phyloP scores from a whole-genome alignment of 139 green algal genomes.

The Closterium sp. region DNA sequence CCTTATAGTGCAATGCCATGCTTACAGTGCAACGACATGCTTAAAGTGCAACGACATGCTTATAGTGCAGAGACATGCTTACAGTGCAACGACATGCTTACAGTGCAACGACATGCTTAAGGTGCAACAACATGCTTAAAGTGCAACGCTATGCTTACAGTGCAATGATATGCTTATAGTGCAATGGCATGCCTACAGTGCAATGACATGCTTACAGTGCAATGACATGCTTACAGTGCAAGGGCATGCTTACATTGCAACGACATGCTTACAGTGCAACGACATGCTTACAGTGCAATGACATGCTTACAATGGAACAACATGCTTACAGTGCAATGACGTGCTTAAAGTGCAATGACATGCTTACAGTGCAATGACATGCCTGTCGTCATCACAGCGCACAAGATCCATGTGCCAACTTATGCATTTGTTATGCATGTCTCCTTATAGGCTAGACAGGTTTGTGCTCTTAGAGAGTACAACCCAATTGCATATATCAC shows the following conservation, averaged over 20 bases:
- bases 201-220: neutral
- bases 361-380: neutral
- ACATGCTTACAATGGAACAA: neutral
- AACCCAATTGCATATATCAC: too few relatives aligned
- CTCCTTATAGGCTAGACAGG: too few relatives aligned
- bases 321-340: neutral
- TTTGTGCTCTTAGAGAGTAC: too few relatives aligned
- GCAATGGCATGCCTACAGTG: too few relatives aligned
- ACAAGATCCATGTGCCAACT: neutral
- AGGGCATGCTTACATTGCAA: neutral
- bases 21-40: neutral
- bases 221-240: neutral
- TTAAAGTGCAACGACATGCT: neutral
- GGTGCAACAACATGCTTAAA: too few relatives aligned
- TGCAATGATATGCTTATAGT: neutral
- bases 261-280: too few relatives aligned
- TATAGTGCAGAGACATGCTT: too few relatives aligned
- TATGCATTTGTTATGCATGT: neutral
- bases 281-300: neutral
- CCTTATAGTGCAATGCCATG: neutral
- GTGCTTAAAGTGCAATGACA: too few relatives aligned
- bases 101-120: neutral
- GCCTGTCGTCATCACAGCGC: neutral
- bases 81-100: neutral
- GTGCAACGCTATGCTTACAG: neutral